Conservation (phyloP, 2,329 filamentous ascomycete species). For the Neofusicoccum ribis region DNA sequence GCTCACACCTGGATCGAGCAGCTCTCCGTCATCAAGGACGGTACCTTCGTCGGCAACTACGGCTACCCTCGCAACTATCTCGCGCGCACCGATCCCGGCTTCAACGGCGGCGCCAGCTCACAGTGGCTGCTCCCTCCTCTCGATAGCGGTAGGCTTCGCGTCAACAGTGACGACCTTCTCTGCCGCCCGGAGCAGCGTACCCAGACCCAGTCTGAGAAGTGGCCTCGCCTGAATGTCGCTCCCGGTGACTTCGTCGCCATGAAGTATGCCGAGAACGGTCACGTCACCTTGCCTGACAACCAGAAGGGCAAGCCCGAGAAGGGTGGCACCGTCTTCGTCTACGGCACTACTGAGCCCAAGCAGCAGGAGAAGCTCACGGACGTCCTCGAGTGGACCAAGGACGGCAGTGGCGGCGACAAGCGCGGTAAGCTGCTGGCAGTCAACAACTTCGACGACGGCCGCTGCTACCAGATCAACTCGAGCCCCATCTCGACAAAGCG, state of each 20-base stretch:
- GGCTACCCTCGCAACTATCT: conserved; percentile 77
- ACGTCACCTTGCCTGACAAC: conserved; percentile 46
- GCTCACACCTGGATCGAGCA: conserved; percentile 82
- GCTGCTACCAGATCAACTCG: conserved; percentile 80
- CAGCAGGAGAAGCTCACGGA: conserved; percentile 58
- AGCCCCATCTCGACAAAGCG: conserved; percentile 60
- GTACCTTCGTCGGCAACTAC: conserved; percentile 66
- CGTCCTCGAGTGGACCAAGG: conserved; percentile 78
- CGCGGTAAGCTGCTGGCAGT: conserved; percentile 74
- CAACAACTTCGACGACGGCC: conserved; percentile 84
- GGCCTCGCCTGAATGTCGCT: conserved; percentile 61
- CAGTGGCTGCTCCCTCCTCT: conserved; percentile 62
- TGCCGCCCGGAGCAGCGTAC: conserved; percentile 65
- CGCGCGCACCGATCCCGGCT: conserved; percentile 56
- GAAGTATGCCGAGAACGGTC: conserved; percentile 54
- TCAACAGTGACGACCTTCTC: conserved; percentile 57
- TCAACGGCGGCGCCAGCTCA: conserved; percentile 62
- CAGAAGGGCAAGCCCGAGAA: conserved; percentile 43
- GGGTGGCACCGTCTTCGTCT: conserved; percentile 50
- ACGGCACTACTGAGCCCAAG: conserved; percentile 50
- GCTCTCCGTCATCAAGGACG: conserved; percentile 71
- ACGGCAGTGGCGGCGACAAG: conserved; percentile 78
- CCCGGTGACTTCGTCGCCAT: conserved; percentile 51
- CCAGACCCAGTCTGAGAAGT: conserved; percentile 54
- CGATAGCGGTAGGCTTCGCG: conserved; percentile 44